Evolutionary conservation across 345 rosid genomes (phyloP).

Genomic region (Murraya paniculata): DNA sequence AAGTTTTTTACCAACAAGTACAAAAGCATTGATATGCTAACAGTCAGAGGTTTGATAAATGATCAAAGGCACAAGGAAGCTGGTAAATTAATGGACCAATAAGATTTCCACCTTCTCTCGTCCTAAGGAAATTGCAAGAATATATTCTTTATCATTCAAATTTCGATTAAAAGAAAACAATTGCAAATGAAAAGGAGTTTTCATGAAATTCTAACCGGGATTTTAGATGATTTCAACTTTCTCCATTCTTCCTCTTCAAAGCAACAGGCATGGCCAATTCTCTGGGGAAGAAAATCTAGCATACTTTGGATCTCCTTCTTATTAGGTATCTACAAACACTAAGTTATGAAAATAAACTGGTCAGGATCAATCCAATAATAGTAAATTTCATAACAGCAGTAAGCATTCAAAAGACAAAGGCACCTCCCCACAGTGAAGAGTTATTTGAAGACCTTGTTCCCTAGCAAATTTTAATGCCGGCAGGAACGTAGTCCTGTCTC

Average conservation of each 20-base stretch:
- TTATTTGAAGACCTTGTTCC: slow-evolving; percentile 69
- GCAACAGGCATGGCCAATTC: slow-evolving; percentile 90
- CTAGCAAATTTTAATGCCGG: slow-evolving; percentile 75
- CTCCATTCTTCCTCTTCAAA: slow-evolving; percentile 60
- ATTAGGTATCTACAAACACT: slow-evolving; percentile 87
- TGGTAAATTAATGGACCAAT: neutral
- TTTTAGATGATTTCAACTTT: slow-evolving; percentile 55
- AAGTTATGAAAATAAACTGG: slow-evolving; percentile 43
- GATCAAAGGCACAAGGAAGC: neutral
- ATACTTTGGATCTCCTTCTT: slow-evolving; percentile 71
- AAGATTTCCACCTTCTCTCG: neutral
- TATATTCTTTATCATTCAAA: neutral
- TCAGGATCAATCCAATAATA: slow-evolving; percentile 21
- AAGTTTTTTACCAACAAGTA: neutral
- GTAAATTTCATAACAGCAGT: neutral
- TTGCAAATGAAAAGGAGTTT: neutral
- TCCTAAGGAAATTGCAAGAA: neutral
- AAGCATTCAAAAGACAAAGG: slow-evolving; percentile 19
- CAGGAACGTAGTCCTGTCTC: slow-evolving; percentile 69
- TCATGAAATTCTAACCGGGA: slow-evolving; percentile 50
- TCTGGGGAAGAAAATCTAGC: slow-evolving; percentile 82
- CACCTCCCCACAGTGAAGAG: slow-evolving; percentile 99
- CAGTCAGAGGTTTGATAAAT: neutral
- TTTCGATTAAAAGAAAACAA: neutral
- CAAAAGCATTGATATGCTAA: neutral